A percentile compares a stretch with the other conserved stretches of the same genome.
Conservation (phyloP, 169 alveolate genomes). For the Ichthyophthirius multifiliis region DNA sequence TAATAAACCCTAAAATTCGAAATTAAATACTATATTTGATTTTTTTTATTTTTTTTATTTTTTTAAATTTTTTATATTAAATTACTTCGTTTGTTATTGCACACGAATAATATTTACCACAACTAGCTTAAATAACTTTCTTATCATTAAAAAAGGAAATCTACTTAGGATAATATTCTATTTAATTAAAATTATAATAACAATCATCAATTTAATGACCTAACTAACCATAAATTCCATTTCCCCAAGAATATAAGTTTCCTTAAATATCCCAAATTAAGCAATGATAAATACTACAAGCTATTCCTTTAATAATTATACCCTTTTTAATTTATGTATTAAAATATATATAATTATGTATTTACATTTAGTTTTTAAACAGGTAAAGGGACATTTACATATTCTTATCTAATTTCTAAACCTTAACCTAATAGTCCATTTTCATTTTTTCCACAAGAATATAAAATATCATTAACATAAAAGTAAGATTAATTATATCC, state of each 20-base stretch:
- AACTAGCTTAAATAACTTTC: conserved; percentile 14
- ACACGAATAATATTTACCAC: conserved; percentile 15
- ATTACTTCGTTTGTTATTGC: background rate
- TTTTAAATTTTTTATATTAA: background rate
- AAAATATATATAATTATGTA: too few relatives aligned
- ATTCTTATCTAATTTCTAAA: too few relatives aligned
- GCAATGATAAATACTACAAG: conserved; percentile 29
- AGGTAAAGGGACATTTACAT: too few relatives aligned
- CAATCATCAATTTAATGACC: conserved; percentile 34
- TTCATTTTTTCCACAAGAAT: too few relatives aligned
- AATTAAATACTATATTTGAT: background rate
- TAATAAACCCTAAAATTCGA: conserved; percentile 7
- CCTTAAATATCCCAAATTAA: conserved; percentile 35
- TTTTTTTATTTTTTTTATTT: background rate
- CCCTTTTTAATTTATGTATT: too few relatives aligned
- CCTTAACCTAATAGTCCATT: too few relatives aligned
- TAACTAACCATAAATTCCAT: conserved; percentile 28
- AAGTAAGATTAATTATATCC: too few relatives aligned
- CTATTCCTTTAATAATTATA: background rate
- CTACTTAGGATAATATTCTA: too few relatives aligned
- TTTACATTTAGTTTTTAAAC: too few relatives aligned
- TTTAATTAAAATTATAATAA: too few relatives aligned
- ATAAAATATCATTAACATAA: too few relatives aligned
- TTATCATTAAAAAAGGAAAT: conserved; percentile 1
- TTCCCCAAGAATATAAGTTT: conserved; percentile 46